A percentile compares a stretch with the other conserved stretches of the same genome.
These are phyloP conservation scores for Chalara sp. DNA, from an alignment of 2,329 filamentous ascomycete genomes.

Conservation along the genomic window DNA sequence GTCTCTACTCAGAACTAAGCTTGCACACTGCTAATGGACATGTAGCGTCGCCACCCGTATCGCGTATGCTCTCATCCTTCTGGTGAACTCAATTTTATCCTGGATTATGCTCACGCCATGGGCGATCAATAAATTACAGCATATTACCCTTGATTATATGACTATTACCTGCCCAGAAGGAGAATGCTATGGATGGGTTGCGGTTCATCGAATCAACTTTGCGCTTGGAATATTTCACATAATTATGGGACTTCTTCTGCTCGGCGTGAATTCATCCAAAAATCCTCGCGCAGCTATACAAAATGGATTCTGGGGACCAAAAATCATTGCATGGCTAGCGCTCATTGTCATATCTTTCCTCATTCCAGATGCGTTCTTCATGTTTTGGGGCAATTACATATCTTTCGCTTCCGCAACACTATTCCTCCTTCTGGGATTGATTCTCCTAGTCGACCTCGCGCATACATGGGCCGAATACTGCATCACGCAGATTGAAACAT, in stretches of 20 bases:
- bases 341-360: conserved; percentile 90
- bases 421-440: conserved; percentile 86
- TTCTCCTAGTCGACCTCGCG: conserved; percentile 88
- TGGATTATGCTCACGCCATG: conserved; percentile 99
- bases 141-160: conserved; percentile 91
- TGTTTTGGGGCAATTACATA: conserved; percentile 93
- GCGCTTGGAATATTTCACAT: conserved; percentile 92
- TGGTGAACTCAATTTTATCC: conserved; percentile 92
- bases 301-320: conserved; percentile 99
- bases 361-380: conserved; percentile 91
- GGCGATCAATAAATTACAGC: conserved; percentile 93
- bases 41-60: conserved; percentile 89
- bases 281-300: conserved; percentile 83
- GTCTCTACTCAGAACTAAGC: conserved; percentile 7
- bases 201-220: conserved; percentile 96
- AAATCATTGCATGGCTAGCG: conserved; percentile 81
- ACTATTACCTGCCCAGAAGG: conserved; percentile 88
- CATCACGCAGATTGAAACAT: conserved; percentile 84
- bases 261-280: conserved; percentile 82
- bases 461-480: conserved; percentile 98
- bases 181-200: conserved; percentile 90
- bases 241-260: conserved; percentile 72
- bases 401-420: conserved; percentile 83
- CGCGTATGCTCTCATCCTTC: conserved; percentile 87
- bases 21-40: background rate